Evolutionary conservation across 2,329 filamentous ascomycete genomes (phyloP).

Genomic region (Akanthomyces lecanii): DNA sequence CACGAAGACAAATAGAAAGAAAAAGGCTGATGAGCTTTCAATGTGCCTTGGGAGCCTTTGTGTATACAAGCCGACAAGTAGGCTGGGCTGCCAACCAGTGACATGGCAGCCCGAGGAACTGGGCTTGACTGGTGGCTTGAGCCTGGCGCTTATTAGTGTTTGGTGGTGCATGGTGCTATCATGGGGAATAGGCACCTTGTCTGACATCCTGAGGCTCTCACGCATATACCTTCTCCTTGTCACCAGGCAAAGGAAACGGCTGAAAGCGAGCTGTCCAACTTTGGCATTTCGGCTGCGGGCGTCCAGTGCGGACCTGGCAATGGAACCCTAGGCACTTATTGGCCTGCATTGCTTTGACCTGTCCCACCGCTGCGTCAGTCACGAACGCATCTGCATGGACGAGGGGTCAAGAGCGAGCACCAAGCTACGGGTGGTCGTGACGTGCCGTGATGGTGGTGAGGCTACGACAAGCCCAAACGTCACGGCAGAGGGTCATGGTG

Average conservation of each 20-base stretch:
- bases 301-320: neutral
- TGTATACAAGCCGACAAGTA: neutral
- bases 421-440: neutral
- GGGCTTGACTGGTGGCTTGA: slow-evolving; percentile 12
- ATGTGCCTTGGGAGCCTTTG: slow-evolving; percentile 7
- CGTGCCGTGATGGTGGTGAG: neutral
- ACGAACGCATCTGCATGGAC: slow-evolving; percentile 11
- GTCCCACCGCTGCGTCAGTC: slow-evolving; percentile 5
- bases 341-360: neutral
- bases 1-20: neutral
- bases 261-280: neutral
- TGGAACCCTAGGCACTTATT: neutral
- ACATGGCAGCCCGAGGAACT: neutral
- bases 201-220: slow-evolving; percentile 5
- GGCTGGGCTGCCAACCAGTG: neutral
- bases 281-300: neutral
- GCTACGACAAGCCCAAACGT: neutral
- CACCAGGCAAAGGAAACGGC: neutral
- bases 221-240: neutral
- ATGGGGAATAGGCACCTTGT: slow-evolving; percentile 2
- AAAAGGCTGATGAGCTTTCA: neutral
- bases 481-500: neutral
- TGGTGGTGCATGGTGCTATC: neutral
- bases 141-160: slow-evolving; percentile 9
- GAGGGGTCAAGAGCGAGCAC: slow-evolving; percentile 2